phyloP scores from a whole-genome alignment of 139 green algal species.

The Diplosphaera chodatii region DNA sequence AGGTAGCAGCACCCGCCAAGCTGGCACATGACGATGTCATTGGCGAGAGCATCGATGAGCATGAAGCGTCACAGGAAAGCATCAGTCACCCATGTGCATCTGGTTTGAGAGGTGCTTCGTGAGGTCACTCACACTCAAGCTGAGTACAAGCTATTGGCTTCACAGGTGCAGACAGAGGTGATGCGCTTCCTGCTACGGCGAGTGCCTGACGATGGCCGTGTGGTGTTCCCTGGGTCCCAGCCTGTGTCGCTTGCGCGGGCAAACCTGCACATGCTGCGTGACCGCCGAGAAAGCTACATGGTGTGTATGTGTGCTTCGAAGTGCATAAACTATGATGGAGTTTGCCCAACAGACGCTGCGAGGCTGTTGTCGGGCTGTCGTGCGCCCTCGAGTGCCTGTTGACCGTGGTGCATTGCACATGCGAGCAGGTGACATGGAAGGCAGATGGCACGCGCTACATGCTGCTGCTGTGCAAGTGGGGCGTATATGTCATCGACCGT shows the following conservation, averaged over 20 bases:
- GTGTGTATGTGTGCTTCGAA: too few relatives aligned
- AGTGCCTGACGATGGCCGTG: not conserved
- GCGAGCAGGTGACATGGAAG: constrained; percentile 90
- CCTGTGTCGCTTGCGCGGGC: constrained; percentile 77
- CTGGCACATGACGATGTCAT: constrained; percentile 82
- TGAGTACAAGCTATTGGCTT: too few relatives aligned
- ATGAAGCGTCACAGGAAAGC: constrained; percentile 50
- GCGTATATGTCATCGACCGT: constrained; percentile 88
- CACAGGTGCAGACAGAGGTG: constrained; percentile 15
- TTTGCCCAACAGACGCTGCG: too few relatives aligned
- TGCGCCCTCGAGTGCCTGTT: too few relatives aligned
- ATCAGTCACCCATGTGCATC: too few relatives aligned
- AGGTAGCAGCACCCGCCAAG: not conserved
- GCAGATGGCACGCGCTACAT: constrained; percentile 97
- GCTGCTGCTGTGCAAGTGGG: constrained; percentile 65
- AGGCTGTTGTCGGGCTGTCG: not conserved
- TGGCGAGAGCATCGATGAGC: constrained; percentile 61
- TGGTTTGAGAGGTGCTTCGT: too few relatives aligned
- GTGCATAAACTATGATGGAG: too few relatives aligned
- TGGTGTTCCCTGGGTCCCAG: constrained; percentile 83
- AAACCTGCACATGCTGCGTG: constrained; percentile 60
- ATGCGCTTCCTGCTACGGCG: constrained; percentile 19
- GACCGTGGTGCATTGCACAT: too few relatives aligned
- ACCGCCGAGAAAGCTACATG: constrained; percentile 33
- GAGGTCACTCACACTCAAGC: too few relatives aligned